These are phyloP conservation scores for Bacidia rubella DNA, from an alignment of 495 filamentous ascomycete genomes.

Conservation along the genomic window DNA sequence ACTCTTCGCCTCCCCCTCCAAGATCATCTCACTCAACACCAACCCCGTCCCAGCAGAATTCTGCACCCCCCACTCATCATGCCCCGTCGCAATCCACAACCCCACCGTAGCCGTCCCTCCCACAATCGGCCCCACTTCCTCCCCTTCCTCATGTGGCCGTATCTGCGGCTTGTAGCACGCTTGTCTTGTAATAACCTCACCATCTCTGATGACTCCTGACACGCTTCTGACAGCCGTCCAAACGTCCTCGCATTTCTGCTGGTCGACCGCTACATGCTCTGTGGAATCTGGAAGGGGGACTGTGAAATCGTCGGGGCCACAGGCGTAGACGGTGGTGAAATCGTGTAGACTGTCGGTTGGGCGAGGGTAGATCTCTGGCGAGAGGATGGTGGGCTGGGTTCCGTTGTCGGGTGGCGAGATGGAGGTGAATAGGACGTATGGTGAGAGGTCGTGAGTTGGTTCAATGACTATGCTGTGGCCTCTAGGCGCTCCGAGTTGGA, in stretches of 20 bases:
- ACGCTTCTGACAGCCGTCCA: constrained; percentile 3
- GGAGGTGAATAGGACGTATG: constrained; percentile 6
- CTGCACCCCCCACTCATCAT: constrained; percentile 14
- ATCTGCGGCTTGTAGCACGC: constrained; percentile 15
- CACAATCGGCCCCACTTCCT: constrained; percentile 10
- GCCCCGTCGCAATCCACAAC: constrained; percentile 10
- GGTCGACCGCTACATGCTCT: neutral
- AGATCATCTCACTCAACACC: constrained; percentile 13
- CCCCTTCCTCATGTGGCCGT: constrained; percentile 3
- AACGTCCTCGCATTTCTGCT: constrained; percentile 3
- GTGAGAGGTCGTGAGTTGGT: constrained; percentile 2
- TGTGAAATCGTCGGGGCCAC: constrained; percentile 10
- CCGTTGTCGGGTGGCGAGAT: neutral
- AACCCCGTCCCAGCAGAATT: constrained; percentile 6
- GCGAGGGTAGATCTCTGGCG: constrained; percentile 7
- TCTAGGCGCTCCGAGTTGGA: constrained; percentile 1
- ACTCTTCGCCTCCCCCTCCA: constrained; percentile 9
- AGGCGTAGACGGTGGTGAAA: constrained; percentile 11
- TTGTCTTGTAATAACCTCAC: constrained; percentile 10
- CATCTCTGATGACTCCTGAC: neutral
- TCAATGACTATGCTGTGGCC: constrained; percentile 1
- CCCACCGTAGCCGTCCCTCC: constrained; percentile 6
- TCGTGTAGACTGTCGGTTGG: constrained; percentile 5
- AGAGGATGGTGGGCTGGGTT: neutral
- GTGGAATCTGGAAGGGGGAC: constrained; percentile 4